Evolutionary conservation across 2,329 filamentous ascomycete species (phyloP), one percentile per base, ranked within the genome.

Genomic region (Zelopaecilomyces penicillatus): DNA sequence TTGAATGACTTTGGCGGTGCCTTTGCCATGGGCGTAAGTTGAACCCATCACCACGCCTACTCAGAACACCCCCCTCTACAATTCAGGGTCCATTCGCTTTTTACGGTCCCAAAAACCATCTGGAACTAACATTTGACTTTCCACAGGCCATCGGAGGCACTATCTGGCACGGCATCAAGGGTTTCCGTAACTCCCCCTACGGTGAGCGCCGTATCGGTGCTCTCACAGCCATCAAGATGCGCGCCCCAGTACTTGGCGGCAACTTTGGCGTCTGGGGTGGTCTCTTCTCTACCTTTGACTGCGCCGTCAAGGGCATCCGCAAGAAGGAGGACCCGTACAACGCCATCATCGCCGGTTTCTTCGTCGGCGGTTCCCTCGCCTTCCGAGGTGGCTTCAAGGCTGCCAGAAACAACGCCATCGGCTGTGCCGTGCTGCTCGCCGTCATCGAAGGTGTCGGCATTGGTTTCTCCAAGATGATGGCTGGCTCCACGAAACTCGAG

Each of bases 301-400:
- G 93, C 73, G 86, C 90, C 26, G 86, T 96, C 50, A 98, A 97
- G 76, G 91, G 91, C 46, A 73, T 91, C 45, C 75, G 89, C 53
- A 87, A 93, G 76, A 97, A 96, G 82, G 93, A 98, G 67, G 93
- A 97, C 65, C 89, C 93, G 10, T 97, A 89, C 73, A 97, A 97
- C 70, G 89, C 90, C 59, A 97, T 98, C 65, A 94, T 91, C 57
- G 93, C 91, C 36, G 93, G 93, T 43, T 96, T 96, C 76, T 91
- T 96, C 68, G 97, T 93, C 4, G 90, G 89, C 59, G 93, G 93
- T 55, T 81, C 91, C 30, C 76, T 98, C 31, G 93, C 93, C 42
- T 83, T 97, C 51, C 81, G 93, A 69, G 93, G 93, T 58, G 93
- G 93, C 47, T 84, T 85, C 66, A 90, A 87, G 73, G 88, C 91